phyloP scores from a whole-genome alignment of 2,329 filamentous ascomycete species.

The Colletotrichum gloeosporioides region DNA sequence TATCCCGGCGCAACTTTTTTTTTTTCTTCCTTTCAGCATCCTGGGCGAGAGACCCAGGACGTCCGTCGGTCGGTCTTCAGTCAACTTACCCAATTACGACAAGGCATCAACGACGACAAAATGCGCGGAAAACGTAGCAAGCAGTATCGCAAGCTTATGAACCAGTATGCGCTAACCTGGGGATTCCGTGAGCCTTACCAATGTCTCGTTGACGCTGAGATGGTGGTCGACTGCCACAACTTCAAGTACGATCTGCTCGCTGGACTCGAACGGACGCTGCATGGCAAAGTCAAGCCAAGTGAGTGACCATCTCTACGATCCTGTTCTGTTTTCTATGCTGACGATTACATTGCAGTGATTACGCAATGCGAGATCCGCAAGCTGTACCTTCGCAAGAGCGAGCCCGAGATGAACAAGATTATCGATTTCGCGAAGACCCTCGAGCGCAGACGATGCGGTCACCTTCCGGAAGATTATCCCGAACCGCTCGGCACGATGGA shows the following conservation, averaged over 20 bases:
- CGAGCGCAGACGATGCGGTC: slow-evolving; percentile 78
- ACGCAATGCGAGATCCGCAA: slow-evolving; percentile 83
- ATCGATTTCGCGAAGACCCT: slow-evolving; percentile 76
- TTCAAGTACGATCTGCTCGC: slow-evolving; percentile 90
- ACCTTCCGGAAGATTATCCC: slow-evolving; percentile 74
- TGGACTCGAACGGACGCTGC: slow-evolving; percentile 80
- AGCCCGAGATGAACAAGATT: slow-evolving; percentile 59
- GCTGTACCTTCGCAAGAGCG: slow-evolving; percentile 69
- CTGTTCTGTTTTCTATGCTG: not conserved
- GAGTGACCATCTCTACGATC: slow-evolving; percentile 33
- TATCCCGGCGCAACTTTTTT: not conserved
- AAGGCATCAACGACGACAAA: slow-evolving; percentile 22
- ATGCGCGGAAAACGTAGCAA: slow-evolving; percentile 58
- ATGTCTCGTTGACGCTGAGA: slow-evolving; percentile 85
- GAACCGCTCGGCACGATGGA: slow-evolving; percentile 73
- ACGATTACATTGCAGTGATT: slow-evolving; percentile 59
- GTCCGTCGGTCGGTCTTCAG: not conserved
- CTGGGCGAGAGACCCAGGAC: not conserved
- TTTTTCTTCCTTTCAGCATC: slow-evolving; percentile 3
- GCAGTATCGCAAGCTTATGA: slow-evolving; percentile 82
- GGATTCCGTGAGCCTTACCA: slow-evolving; percentile 95
- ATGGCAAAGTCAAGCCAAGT: slow-evolving; percentile 86
- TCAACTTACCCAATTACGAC: not conserved
- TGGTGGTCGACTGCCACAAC: slow-evolving; percentile 79
- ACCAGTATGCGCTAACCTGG: slow-evolving; percentile 86